Percentiles rank a stretch among this genome's conserved stretches.
phyloP scores from a whole-genome alignment of 495 filamentous ascomycete genomes.

The Aspergillus cavernicola region DNA sequence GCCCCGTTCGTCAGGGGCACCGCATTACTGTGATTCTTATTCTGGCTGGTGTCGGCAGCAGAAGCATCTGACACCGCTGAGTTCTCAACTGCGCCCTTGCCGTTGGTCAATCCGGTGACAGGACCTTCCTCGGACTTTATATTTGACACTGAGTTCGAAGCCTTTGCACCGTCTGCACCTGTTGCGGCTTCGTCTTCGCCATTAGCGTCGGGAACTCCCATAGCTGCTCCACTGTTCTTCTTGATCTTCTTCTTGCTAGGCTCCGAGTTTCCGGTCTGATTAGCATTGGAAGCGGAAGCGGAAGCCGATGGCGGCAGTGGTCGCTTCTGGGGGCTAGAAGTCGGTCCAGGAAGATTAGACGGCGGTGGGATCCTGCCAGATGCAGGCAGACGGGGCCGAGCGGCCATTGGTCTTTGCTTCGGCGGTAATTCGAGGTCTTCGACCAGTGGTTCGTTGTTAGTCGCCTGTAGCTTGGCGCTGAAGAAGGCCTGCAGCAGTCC shows the following conservation, averaged over 20 bases:
- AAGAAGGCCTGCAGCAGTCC: constrained; percentile 88
- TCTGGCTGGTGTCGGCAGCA: constrained; percentile 6
- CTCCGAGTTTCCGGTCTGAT: constrained; percentile 28
- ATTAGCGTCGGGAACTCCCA: constrained; percentile 29
- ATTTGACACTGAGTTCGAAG: constrained; percentile 11
- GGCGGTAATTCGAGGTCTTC: constrained; percentile 94
- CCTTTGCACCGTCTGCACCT: constrained; percentile 22
- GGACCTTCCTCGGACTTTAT: constrained; percentile 21
- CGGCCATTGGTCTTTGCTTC: constrained; percentile 80
- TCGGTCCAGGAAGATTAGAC: constrained; percentile 27
- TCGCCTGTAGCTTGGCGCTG: constrained; percentile 76
- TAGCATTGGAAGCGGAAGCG: constrained; percentile 4
- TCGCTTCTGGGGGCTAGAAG: constrained; percentile 77
- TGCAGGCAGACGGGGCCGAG: constrained; percentile 76
- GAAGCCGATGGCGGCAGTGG: constrained; percentile 46
- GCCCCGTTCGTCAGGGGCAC: constrained; percentile 35
- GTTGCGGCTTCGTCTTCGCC: constrained; percentile 29
- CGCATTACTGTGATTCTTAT: constrained; percentile 13
- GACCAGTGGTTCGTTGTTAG: constrained; percentile 73
- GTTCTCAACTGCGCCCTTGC: constrained; percentile 11
- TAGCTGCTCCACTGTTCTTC: constrained; percentile 39
- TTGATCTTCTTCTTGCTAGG: constrained; percentile 48
- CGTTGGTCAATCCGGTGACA: constrained; percentile 11
- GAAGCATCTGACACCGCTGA: constrained; percentile 1
- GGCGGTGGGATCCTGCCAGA: constrained; percentile 78